phyloP scores from a whole-genome alignment of 495 filamentous ascomycete species.

The Aspergillus hancockii region DNA sequence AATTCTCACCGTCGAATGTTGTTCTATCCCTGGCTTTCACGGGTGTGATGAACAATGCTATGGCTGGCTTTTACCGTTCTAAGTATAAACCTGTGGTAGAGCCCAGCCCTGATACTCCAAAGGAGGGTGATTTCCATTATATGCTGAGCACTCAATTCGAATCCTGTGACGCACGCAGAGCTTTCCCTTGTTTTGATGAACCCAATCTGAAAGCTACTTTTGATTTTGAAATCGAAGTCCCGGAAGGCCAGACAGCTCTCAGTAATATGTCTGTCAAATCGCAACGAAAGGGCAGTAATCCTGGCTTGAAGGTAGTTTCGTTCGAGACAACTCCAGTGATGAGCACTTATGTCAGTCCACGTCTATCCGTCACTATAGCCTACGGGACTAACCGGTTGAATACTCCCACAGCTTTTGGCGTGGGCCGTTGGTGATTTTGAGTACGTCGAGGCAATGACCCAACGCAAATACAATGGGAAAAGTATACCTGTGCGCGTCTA shows the following conservation, averaged over 20 bases:
- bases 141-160: conserved; percentile 99
- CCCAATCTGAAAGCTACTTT: conserved; percentile 95
- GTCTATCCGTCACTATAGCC: background rate
- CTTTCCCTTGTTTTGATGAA: conserved; percentile 98
- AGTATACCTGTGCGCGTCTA: conserved; percentile 93
- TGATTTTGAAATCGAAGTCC: conserved; percentile 88
- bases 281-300: conserved; percentile 55
- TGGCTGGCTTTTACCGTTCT: conserved; percentile 95
- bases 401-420: conserved; percentile 64
- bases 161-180: conserved; percentile 88
- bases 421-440: conserved; percentile 98
- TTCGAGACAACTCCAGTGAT: conserved; percentile 90
- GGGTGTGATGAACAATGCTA: conserved; percentile 87
- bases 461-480: conserved; percentile 84
- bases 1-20: conserved; percentile 61
- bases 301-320: conserved; percentile 72
- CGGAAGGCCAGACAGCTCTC: conserved; percentile 80
- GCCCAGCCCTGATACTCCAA: conserved; percentile 69
- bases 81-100: conserved; percentile 82
- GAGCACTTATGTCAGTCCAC: conserved; percentile 77
- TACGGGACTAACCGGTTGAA: conserved; percentile 16
- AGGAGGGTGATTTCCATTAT: conserved; percentile 77
- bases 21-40: conserved; percentile 73
- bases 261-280: conserved; percentile 91
- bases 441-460: conserved; percentile 87